These are phyloP conservation scores for Holtermanniella nyarrowii DNA, from an alignment of 768 basidiomycete species.

Conservation along the genomic window DNA sequence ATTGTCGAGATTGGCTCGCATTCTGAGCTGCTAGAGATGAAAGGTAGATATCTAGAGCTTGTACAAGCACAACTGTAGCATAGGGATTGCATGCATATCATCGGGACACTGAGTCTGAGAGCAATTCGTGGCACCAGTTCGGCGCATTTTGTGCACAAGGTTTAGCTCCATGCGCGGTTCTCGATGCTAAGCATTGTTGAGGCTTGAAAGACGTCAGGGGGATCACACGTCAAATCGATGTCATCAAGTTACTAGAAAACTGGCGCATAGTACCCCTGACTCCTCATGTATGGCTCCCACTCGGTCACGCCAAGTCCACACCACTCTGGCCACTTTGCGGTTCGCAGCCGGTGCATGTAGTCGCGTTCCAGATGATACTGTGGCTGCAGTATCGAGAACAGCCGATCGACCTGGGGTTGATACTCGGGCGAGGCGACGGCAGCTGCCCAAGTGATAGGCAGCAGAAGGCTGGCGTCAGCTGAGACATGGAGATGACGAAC, in stretches of 20 bases:
- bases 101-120: too few relatives aligned
- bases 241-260: neutral
- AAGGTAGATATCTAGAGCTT: constrained; percentile 33
- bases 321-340: constrained; percentile 3
- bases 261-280: constrained; percentile 3
- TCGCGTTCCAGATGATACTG: constrained; percentile 6
- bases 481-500: constrained; percentile 1
- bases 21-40: constrained; percentile 24
- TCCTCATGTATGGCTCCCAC: constrained; percentile 3
- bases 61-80: constrained; percentile 18
- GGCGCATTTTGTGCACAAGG: too few relatives aligned
- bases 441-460: constrained; percentile 7
- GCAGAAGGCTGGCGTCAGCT: constrained; percentile 1
- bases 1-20: constrained; percentile 34
- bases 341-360: neutral
- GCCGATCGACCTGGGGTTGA: neutral
- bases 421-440: neutral
- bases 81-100: neutral
- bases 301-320: neutral
- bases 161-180: too few relatives aligned
- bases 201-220: neutral
- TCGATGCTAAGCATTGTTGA: too few relatives aligned
- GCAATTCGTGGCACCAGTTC: too few relatives aligned
- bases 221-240: neutral
- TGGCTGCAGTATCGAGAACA: neutral